Evolutionary conservation across 2,329 filamentous ascomycete genomes (phyloP), one percentile per base, ranked within the genome.

Genomic region (Pseudogymnoascus sp.): DNA sequence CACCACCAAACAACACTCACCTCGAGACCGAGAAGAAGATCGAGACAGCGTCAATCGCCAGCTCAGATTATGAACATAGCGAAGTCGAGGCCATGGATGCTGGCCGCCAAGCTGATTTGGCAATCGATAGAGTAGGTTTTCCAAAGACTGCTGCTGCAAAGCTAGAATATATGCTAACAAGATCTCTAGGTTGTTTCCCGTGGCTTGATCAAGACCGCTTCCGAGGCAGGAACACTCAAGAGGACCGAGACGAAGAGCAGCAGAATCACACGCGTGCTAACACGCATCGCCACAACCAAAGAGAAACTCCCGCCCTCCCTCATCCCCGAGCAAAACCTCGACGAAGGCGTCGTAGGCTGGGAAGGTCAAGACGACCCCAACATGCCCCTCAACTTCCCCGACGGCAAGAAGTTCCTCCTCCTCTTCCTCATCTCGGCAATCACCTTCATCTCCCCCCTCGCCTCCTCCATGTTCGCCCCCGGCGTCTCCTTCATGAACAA

Each of bases 331-430:
- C 79, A 78, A 16, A 78, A 86, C 67, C 79, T 87, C 19, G 77
- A 77, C 62, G 75, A 73, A 1, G 81, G 80, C n/a, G 70, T 86
- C 65, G 80, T 87, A 16, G 85, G 83, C 37, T 87, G 85, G 85
- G 83, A 87, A 3, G 73, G 77, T 39, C 81, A 83, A 69, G 78
- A 82, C 63, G 85, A 87, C 70, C 83, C 83, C 0, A 74, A 76
- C 2, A 83, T 84, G 74, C 85, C 85, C 1, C 77, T 85, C 68
- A 87, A 87, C 72, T 86, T 72, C 21, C 62, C 69, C 1, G 66
- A 70, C 8, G 48, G 31, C 1, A 66, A 69, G n/a, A 74, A 74
- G 67, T 72, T 71, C 69, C 16, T 72, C n/a, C 61, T 73, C 14
- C 66, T 73, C 23, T 51, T 62, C 16, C 64, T 74, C n/a, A 62